Evolutionary conservation across 345 rosid genomes (phyloP), one percentile per base, ranked within the genome.

Genomic region (Salix viminalis): DNA sequence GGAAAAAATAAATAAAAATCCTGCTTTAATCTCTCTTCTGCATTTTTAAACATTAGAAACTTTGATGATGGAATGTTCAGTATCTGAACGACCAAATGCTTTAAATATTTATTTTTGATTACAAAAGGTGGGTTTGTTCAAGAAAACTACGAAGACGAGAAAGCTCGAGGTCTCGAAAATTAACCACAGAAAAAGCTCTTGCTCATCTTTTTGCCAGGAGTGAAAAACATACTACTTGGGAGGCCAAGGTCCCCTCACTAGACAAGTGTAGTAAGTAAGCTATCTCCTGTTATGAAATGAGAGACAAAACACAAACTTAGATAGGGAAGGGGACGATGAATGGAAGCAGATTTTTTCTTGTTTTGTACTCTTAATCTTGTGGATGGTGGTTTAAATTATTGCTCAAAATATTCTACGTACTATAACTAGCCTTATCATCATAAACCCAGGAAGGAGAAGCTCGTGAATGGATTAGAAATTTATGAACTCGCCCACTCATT

Each of bases 271-370:
- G 39, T 36, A 4, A 46, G 23, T 5, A 24, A 37, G 64, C 12
- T 58, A 58, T 26, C 48, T 34, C 23, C 36, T 44, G 54, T 64
- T 69, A 3, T 46, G 44, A 1, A 42, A 14, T 13, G 10, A n/a
- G 24, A 70, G 41, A 60, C 70, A 71, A 26, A 54, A 39, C 76
- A 65, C 67, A 30, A 36, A 71, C 46, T 76, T 76, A 30, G 56
- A 44, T 15, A 21, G 13, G 46, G 73, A 68, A 36, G 4, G 46
- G 67, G 41, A 36, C 26, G 10, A 0, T 21, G 21, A 72, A 71
- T 23, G 41, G 41, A 16, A n/a, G 74, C 8, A 15, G 62, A 10
- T n/a, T 69, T 46, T 46, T 70, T 64, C 24, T 5, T 67, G 21
- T 44, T 30, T 60, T 70, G n/a, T 24, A 44, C 42, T 64, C 16